These are phyloP conservation scores for Houttuynia cordata DNA, from an alignment of 164 flowering plant genomes.

Conservation along the genomic window DNA sequence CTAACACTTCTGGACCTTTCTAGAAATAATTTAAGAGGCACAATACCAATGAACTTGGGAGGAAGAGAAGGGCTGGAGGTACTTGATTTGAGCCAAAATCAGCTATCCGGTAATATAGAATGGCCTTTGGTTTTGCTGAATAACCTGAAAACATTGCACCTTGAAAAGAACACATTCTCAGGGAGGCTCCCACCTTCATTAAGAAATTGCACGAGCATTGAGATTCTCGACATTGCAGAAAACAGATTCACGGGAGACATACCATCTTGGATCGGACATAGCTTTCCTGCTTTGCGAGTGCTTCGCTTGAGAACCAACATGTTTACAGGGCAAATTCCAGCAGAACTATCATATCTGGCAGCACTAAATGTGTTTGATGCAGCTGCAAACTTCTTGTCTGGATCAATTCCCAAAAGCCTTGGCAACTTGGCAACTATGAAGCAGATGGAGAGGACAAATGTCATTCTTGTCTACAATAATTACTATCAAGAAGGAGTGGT, in stretches of 20 bases:
- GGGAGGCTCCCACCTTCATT: slow-evolving; percentile 23
- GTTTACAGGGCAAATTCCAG: slow-evolving; percentile 1
- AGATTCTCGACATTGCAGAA: not conserved
- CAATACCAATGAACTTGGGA: slow-evolving; percentile 13
- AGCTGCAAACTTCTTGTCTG: slow-evolving; percentile 1
- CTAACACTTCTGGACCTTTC: slow-evolving; percentile 8
- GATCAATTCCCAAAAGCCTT: not conserved
- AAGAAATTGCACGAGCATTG: not conserved
- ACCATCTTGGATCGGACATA: not conserved
- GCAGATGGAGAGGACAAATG: no score
- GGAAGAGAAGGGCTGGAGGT: slow-evolving; percentile 18
- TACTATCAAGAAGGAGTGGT: slow-evolving; percentile 1
- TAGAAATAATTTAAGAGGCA: slow-evolving; percentile 1
- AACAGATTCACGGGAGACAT: not conserved
- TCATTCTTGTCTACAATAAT: slow-evolving; percentile 4
- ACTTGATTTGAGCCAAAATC: slow-evolving; percentile 27
- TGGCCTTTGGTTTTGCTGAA: slow-evolving; percentile 18
- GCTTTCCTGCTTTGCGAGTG: not conserved
- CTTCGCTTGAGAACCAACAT: not conserved
- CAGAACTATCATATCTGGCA: not conserved
- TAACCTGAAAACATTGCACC: slow-evolving; percentile 27
- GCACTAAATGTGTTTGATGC: not conserved
- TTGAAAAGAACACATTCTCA: slow-evolving; percentile 24
- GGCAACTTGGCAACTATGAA: not conserved
- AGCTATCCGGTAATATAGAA: slow-evolving; percentile 24